Percentiles rank a stretch among this genome's conserved stretches.
Evolutionary conservation across 2,329 filamentous ascomycete genomes (phyloP).

Genomic region (Fusarium avenaceum): DNA sequence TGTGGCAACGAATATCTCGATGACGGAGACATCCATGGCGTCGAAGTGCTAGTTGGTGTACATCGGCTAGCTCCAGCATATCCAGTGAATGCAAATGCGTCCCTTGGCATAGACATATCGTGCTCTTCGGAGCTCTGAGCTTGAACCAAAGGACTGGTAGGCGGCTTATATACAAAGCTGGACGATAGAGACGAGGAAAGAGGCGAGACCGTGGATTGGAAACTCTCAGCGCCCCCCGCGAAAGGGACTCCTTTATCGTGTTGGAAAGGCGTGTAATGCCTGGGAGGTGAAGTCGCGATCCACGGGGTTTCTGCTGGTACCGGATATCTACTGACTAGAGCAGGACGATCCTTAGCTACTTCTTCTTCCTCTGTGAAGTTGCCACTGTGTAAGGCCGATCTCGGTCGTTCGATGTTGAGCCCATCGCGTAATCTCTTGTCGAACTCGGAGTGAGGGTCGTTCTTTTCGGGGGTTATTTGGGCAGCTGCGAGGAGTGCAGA

Average conservation of each 20-base stretch:
- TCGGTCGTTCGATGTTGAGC: constrained; percentile 81
- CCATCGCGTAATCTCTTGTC: constrained; percentile 66
- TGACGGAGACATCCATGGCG: constrained; percentile 59
- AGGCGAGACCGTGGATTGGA: constrained; percentile 67
- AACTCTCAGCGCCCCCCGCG: constrained; percentile 54
- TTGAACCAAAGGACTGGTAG: constrained; percentile 92
- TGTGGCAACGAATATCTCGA: constrained; percentile 49
- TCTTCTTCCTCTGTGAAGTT: constrained; percentile 68
- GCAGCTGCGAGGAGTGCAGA: constrained; percentile 61
- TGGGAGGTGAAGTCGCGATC: constrained; percentile 69
- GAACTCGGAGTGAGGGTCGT: constrained; percentile 29
- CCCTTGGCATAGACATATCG: constrained; percentile 68
- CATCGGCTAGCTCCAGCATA: constrained; percentile 70
- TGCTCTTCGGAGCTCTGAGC: constrained; percentile 85
- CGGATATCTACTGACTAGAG: constrained; percentile 35
- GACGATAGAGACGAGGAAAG: constrained; percentile 80
- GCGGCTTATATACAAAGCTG: constrained; percentile 86
- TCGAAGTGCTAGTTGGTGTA: constrained; percentile 75
- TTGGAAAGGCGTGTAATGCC: constrained; percentile 63
- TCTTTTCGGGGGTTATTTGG: constrained; percentile 60
- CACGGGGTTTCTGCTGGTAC: constrained; percentile 55
- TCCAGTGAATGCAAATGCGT: constrained; percentile 64
- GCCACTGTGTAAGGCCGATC: constrained; percentile 79
- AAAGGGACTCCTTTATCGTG: constrained; percentile 55
- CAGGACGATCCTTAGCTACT: constrained; percentile 26